A percentile compares a stretch with the other conserved stretches of the same genome.
phyloP scores from a whole-genome alignment of 768 basidiomycete species.

The Butyriboletus loyo region DNA sequence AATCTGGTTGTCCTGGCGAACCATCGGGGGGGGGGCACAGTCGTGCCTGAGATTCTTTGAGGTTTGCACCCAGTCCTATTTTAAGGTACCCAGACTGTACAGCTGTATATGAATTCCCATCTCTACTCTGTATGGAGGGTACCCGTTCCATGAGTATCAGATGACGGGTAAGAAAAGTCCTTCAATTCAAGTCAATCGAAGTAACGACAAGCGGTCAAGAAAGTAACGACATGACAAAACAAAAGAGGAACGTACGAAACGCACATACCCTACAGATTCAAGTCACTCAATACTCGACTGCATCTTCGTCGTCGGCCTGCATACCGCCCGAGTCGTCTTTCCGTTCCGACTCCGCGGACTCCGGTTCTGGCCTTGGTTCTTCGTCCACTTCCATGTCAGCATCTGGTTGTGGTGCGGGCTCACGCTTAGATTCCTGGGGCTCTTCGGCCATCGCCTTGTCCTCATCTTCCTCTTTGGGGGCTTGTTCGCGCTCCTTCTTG shows the following conservation, averaged over 20 bases:
- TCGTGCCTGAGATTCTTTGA: not conserved
- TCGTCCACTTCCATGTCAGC: constrained; percentile 37
- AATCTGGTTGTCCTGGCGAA: not conserved
- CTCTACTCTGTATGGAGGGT: not conserved
- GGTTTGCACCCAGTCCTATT: not conserved
- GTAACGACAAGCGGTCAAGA: constrained; percentile 19
- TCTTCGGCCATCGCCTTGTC: constrained; percentile 37
- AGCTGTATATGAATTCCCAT: not conserved
- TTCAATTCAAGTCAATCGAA: constrained; percentile 9
- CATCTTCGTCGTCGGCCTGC: constrained; percentile 75
- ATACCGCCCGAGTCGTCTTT: constrained; percentile 52
- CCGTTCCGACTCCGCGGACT: constrained; percentile 41
- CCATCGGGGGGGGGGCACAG: not conserved
- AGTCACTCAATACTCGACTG: constrained; percentile 63
- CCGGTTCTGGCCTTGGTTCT: constrained; percentile 32
- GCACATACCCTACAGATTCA: constrained; percentile 27
- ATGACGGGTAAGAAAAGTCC: not conserved
- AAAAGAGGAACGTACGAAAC: constrained; percentile 23
- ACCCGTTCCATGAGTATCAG: not conserved
- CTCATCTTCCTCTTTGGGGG: constrained; percentile 29
- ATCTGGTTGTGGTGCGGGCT: constrained; percentile 21
- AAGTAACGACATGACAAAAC: constrained; percentile 3
- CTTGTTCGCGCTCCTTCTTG: constrained; percentile 39
- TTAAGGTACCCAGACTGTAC: not conserved
- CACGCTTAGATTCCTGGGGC: constrained; percentile 14